These are phyloP conservation scores for Stachybotrys elegans DNA, from an alignment of 2,329 filamentous ascomycete species.

Conservation along the genomic window DNA sequence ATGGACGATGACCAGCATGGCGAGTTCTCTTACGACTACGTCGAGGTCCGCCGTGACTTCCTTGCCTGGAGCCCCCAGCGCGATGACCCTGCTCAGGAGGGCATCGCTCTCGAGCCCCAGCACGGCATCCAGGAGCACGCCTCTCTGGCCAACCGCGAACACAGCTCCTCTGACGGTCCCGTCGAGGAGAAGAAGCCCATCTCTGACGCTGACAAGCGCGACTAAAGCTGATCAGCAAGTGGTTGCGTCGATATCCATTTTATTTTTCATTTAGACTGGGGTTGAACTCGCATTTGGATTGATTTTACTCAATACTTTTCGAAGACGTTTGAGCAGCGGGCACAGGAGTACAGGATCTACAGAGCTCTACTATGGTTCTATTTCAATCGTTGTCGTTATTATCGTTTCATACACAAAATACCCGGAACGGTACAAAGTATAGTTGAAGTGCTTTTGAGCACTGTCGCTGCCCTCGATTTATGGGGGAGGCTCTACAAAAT, in stretches of 20 bases:
- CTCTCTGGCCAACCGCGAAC: slow-evolving; percentile 27
- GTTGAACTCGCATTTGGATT: slow-evolving; percentile 5
- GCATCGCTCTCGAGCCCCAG: slow-evolving; percentile 55
- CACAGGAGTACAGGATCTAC: slow-evolving; percentile 19
- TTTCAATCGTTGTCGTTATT: not conserved
- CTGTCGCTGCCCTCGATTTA: too few relatives aligned
- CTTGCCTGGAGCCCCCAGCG: slow-evolving; percentile 80
- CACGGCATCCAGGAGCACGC: slow-evolving; percentile 68
- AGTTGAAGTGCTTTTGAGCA: too few relatives aligned
- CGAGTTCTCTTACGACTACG: slow-evolving; percentile 87
- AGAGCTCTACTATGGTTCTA: too few relatives aligned
- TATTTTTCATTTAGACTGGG: too few relatives aligned
- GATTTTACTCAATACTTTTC: slow-evolving; percentile 3
- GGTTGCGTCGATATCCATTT: too few relatives aligned
- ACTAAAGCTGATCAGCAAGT: too few relatives aligned
- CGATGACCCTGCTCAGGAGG: slow-evolving; percentile 54
- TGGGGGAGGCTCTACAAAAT: too few relatives aligned
- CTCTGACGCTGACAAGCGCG: slow-evolving; percentile 12
- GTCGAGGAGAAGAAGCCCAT: slow-evolving; percentile 16
- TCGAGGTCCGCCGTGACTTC: slow-evolving; percentile 84
- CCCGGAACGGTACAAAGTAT: not conserved
- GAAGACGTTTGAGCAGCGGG: slow-evolving; percentile 15
- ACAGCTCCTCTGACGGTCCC: slow-evolving; percentile 16
- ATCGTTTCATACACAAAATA: not conserved
- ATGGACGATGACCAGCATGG: slow-evolving; percentile 90